Base-by-base conservation (phyloP, 164 flowering plant genomes). In the Stephania cephalantha region DNA sequence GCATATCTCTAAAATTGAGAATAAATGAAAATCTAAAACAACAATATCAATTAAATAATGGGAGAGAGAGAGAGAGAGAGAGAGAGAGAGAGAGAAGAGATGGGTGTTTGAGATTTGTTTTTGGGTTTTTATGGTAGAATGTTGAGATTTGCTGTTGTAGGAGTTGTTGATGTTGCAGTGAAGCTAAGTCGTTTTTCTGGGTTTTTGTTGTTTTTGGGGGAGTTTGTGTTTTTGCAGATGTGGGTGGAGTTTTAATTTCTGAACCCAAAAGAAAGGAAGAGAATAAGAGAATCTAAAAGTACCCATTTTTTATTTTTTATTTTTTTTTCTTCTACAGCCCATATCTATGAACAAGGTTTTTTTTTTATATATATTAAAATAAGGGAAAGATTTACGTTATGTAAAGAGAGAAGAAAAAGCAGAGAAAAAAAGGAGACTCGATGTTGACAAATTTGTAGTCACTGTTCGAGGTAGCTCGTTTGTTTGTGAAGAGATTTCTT, bases 391-490 rank as follows among this genome's bases (percentile, higher is more conserved):
- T 22, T 10, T 42, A 65, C 30, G 45, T 65, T 73, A 18, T 58
- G 74, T 68, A 75, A 72, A 52, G 48, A 81, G 83, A 74, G 86
- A 78, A 79, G 86, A 80, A 87, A 88, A 85, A 83, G 89, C 86
- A 87, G 89, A 84, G 93, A 91, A 91, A 87, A 88, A 88, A 90
- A 89, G 81, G 64, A 58, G 98, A 93, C 95, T 92, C 83, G 91
- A 93, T 91, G 97, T 91, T 91, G 99, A 95, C 99, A 95, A 95
- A 91, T 93, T 85, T 88, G 83, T 82, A 87, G 97, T 91, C 95
- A 89, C 95, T 93, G 93, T 90, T 91, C 85, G 86, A 83, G 81
- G 94, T 91, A 88, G 93, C 87, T 88, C 93, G 90, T 89, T 86
- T 86, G 91, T 86, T 89, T 85, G 85, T 87, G 87, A 81, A 86